phyloP scores from a whole-genome alignment of 805 yeast genomes.

The Candida insectalens region DNA sequence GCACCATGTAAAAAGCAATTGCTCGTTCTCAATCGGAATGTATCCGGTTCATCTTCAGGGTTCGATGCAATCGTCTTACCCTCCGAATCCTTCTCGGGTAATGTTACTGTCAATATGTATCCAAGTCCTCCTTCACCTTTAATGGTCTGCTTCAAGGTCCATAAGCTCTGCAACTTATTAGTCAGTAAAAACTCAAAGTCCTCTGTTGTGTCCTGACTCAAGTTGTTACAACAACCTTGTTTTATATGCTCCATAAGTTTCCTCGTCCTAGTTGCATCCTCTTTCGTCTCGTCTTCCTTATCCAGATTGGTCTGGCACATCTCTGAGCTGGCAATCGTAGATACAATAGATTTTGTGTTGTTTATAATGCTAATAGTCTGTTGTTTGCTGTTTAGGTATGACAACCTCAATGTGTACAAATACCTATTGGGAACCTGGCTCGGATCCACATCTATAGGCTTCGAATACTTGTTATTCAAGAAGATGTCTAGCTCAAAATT shows the following conservation, averaged over 20 bases:
- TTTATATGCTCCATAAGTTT: conserved; percentile 17
- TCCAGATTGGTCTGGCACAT: conserved; percentile 7
- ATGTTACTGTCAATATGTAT: conserved; percentile 37
- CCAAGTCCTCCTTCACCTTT: conserved; percentile 70
- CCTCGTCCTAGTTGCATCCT: conserved; percentile 13
- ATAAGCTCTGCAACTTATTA: conserved; percentile 54
- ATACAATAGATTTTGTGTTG: conserved; percentile 28
- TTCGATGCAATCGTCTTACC: neutral
- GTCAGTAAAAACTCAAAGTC: conserved; percentile 45
- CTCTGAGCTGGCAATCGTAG: conserved; percentile 18
- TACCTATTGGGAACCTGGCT: conserved; percentile 32
- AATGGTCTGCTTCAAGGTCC: conserved; percentile 60
- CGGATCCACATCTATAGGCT: conserved; percentile 27
- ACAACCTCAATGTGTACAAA: conserved; percentile 40
- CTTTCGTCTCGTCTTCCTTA: conserved; percentile 4
- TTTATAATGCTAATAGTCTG: conserved; percentile 40
- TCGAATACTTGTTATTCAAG: conserved; percentile 48
- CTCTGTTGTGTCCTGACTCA: conserved; percentile 28
- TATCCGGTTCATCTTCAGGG: conserved; percentile 25
- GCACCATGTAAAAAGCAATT: conserved; percentile 68
- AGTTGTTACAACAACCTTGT: conserved; percentile 43
- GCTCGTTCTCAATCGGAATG: conserved; percentile 48
- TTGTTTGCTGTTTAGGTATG: conserved; percentile 31
- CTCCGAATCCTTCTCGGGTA: conserved; percentile 8
- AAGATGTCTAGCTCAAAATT: conserved; percentile 57